Percentiles rank a stretch among this genome's conserved stretches.
Evolutionary conservation across 805 yeast species (phyloP).

Genomic region (Kluyveromyces dobzhanskii): DNA sequence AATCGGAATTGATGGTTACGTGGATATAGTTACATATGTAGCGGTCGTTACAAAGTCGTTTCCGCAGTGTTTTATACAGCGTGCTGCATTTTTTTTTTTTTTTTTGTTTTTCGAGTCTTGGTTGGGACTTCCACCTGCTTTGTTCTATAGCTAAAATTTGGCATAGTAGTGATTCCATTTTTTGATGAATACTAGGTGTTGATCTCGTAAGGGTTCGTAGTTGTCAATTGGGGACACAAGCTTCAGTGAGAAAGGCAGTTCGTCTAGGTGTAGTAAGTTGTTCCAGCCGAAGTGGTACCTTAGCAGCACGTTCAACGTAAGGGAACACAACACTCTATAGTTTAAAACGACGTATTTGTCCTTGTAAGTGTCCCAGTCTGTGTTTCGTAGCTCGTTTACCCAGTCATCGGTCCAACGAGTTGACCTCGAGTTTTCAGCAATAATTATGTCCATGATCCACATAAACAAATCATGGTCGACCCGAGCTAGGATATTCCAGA

Average conservation of each 20-base stretch:
- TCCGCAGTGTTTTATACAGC: too few species aligned
- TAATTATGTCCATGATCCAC: conserved; percentile 29
- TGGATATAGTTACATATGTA: too few species aligned
- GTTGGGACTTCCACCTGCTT: too few species aligned
- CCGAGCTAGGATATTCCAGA: conserved; percentile 27
- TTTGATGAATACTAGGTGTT: conserved; percentile 21
- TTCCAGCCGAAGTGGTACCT: conserved; percentile 46
- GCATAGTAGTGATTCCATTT: conserved; percentile 29
- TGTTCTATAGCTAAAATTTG: conserved; percentile 27
- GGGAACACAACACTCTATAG: conserved; percentile 34
- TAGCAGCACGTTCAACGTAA: conserved; percentile 34
- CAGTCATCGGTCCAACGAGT: conserved; percentile 16
- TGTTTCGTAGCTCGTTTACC: conserved; percentile 19
- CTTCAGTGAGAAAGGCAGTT: conserved; percentile 5
- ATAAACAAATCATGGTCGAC: conserved; percentile 26
- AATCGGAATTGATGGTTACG: too few species aligned
- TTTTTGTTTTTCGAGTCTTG: too few species aligned
- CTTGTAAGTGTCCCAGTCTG: conserved; percentile 28
- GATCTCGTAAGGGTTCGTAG: conserved; percentile 4
- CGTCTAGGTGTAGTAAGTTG: conserved; percentile 26
- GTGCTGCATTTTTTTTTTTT: too few species aligned
- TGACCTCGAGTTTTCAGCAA: conserved; percentile 20
- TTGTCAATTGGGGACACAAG: conserved; percentile 5
- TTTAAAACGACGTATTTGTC: conserved; percentile 29
- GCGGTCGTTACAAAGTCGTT: too few species aligned